phyloP scores from a whole-genome alignment of 495 filamentous ascomycete species.

The Penicillium paxilli region DNA sequence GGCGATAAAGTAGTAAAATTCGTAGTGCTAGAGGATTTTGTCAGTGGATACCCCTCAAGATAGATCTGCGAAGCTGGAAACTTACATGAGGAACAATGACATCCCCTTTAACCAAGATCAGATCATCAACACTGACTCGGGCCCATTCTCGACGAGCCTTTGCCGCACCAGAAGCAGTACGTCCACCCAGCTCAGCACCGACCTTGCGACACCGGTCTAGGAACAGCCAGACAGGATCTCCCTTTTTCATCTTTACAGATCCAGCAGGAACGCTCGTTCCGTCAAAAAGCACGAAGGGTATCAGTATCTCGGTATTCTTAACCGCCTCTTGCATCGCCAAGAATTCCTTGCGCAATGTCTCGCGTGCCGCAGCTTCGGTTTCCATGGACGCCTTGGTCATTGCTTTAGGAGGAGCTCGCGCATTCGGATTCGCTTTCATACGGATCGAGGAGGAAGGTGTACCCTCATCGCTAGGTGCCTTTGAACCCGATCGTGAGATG shows the following conservation, averaged over 20 bases:
- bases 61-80: slow-evolving; percentile 16
- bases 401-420: slow-evolving; percentile 70
- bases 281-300: slow-evolving; percentile 98
- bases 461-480: slow-evolving; percentile 40
- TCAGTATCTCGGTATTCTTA: slow-evolving; percentile 83
- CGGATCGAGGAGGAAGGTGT: slow-evolving; percentile 40
- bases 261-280: slow-evolving; percentile 93
- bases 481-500: slow-evolving; percentile 35
- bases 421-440: slow-evolving; percentile 66
- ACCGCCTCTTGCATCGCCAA: slow-evolving; percentile 79
- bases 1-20: slow-evolving; percentile 94
- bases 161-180: slow-evolving; percentile 53
- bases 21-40: slow-evolving; percentile 71
- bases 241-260: slow-evolving; percentile 83
- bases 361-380: slow-evolving; percentile 78
- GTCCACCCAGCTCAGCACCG: slow-evolving; percentile 77
- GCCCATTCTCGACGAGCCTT: slow-evolving; percentile 81
- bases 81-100: slow-evolving; percentile 93
- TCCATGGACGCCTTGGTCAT: slow-evolving; percentile 84
- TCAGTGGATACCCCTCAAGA: slow-evolving; percentile 15
- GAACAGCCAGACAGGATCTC: slow-evolving; percentile 87
- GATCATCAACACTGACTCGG: slow-evolving; percentile 89
- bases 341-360: slow-evolving; percentile 84
- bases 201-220: slow-evolving; percentile 88
- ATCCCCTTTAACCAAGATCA: slow-evolving; percentile 90